Percentiles rank a stretch among this genome's conserved stretches.
Evolutionary conservation across 805 yeast species (phyloP).

Genomic region (Ogataea nonfermentans): DNA sequence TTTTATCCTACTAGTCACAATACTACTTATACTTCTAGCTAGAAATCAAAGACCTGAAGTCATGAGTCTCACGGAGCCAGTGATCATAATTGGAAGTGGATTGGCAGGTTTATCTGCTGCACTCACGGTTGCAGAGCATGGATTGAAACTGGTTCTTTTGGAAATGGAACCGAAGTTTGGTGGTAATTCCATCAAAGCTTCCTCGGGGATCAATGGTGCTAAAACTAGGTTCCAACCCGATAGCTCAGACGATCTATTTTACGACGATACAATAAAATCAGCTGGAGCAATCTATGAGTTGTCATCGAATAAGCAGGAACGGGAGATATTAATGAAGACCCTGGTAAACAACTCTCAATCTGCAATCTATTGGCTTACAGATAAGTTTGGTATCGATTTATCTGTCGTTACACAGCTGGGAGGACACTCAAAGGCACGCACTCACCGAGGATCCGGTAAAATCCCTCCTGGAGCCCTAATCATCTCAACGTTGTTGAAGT

Average conservation of each 20-base stretch:
- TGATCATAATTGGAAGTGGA: conserved; percentile 55
- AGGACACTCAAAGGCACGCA: conserved; percentile 78
- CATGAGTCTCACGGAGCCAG: conserved; percentile 24
- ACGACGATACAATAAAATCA: conserved; percentile 64
- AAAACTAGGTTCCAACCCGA: conserved; percentile 58
- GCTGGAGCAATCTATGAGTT: conserved; percentile 44
- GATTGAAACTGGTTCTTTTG: conserved; percentile 50
- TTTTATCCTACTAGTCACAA: neutral
- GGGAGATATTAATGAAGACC: conserved; percentile 55
- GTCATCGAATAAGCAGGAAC: conserved; percentile 39
- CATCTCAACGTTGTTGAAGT: conserved; percentile 51
- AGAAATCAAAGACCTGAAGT: neutral
- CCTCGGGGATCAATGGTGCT: conserved; percentile 74
- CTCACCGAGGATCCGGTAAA: conserved; percentile 74
- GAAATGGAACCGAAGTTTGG: conserved; percentile 63
- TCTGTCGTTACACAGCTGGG: conserved; percentile 73
- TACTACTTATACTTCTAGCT: neutral
- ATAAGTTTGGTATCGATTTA: conserved; percentile 56
- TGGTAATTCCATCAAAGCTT: conserved; percentile 66
- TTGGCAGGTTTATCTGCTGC: conserved; percentile 50
- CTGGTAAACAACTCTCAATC: conserved; percentile 59
- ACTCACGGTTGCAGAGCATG: conserved; percentile 27
- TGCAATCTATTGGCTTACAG: conserved; percentile 73
- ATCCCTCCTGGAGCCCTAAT: conserved; percentile 68
- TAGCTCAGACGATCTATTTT: conserved; percentile 59